These are phyloP conservation scores for Fragaria nilgerrensis DNA, from an alignment of 306 rosid species.

Conservation along the genomic window DNA sequence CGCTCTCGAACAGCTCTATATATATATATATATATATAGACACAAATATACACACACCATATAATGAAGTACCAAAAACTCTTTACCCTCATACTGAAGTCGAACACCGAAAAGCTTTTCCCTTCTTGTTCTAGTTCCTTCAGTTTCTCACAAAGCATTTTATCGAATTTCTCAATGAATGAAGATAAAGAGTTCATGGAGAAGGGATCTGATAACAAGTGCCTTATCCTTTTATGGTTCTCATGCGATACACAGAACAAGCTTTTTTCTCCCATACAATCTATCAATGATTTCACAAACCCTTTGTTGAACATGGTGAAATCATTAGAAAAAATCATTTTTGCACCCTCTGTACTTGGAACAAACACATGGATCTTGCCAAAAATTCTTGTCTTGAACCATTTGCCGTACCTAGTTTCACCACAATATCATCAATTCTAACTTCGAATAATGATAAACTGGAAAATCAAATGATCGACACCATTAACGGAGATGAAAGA, in stretches of 20 bases:
- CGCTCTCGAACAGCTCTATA: no score
- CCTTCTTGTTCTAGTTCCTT: conserved; percentile 37
- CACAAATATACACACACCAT: no score
- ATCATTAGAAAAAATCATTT: conserved; percentile 48
- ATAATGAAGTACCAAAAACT: no score
- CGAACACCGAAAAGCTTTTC: conserved; percentile 54
- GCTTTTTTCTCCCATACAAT: conserved; percentile 58
- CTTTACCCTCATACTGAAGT: conserved; percentile 57
- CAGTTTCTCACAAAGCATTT: conserved; percentile 49
- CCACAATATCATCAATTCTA: conserved; percentile 7
- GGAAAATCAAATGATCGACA: no score
- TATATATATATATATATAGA: no score
- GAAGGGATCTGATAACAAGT: conserved; percentile 62
- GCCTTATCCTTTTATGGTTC: conserved; percentile 59
- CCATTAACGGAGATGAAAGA: neutral
- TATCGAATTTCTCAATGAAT: conserved; percentile 50
- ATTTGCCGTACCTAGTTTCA: conserved; percentile 57
- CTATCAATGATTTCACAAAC: conserved; percentile 64
- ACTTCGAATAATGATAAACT: neutral
- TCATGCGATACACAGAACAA: conserved; percentile 51
- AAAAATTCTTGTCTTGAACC: conserved; percentile 73
- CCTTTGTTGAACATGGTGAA: conserved; percentile 66
- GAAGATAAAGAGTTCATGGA: conserved; percentile 54
- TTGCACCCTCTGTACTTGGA: conserved; percentile 66
- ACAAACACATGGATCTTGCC: conserved; percentile 67